Base-by-base conservation (phyloP, 495 filamentous ascomycete genomes). In the Aspergillus indologenus region DNA sequence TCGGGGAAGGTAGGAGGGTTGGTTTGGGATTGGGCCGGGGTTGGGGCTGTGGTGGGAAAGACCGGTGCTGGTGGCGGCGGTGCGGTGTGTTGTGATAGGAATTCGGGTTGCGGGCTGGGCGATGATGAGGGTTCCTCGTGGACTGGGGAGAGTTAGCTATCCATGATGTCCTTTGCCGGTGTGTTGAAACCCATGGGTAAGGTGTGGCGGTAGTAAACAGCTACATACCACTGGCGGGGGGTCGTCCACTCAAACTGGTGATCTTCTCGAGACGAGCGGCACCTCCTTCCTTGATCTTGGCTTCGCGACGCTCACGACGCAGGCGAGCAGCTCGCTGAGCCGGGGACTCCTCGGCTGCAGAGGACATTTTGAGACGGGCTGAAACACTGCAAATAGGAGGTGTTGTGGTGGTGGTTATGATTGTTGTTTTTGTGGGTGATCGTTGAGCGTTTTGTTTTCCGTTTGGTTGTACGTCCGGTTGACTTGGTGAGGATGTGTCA, bases 261-360 rank as follows among this genome's bases (percentile, higher is more conserved):
- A 99, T 98, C 64, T 85, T 90, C 58, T 92, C 86, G 56, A 99
- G 78, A 61, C 94, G 82, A 22, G 85, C 81, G 34, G 85, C 83
- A 42, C 90, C 94, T 52, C 88, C 89, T 56, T 88, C 89, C 63
- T 83, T 87, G 73, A 97, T 88, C 76, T 96, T 96, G 26, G 92
- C 90, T 73, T 96, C 90, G 21, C 91, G 85, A 42, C 91, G 86
- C 71, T 96, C 92, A 61, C 94, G 92, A 61, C 93, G 91, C 42
- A 91, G 80, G 19, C 91, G 88, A 23, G 90, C 89, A 69, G 93
- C 87, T 61, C 88, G 70, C 61, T 87, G 84, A 31, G 80, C 81
- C 19, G 83, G 76, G 1, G 83, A 83, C 65, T 84, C 82, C 24
- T 80, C 79, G 43, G 73, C 52, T 15, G 74, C 68, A 23, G 71